Conservation (phyloP, 129 eudicot species). For the Chrysanthemum makinoi region DNA sequence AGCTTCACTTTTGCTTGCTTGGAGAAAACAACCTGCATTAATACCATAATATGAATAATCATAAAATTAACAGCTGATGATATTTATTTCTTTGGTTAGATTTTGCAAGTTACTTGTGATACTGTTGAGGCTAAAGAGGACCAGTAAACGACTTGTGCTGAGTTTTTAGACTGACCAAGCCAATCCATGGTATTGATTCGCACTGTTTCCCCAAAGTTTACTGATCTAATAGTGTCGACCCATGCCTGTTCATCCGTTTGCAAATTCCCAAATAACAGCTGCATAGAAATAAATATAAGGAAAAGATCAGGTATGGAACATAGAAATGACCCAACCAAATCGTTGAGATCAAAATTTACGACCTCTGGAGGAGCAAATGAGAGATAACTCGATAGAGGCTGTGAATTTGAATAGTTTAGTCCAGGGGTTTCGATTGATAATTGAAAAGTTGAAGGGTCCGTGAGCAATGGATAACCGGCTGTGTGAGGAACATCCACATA, state of each 20-base stretch:
- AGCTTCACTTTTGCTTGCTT: constrained; percentile 72
- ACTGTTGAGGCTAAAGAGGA: constrained; percentile 70
- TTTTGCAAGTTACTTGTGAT: constrained; percentile 51
- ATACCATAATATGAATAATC: background rate
- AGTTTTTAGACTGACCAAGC: constrained; percentile 83
- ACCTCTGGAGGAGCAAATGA: constrained; percentile 98
- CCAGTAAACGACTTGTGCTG: constrained; percentile 63
- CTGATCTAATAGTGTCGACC: constrained; percentile 78
- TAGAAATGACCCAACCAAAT: background rate
- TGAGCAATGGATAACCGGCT: constrained; percentile 61
- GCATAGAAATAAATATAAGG: constrained; percentile 20
- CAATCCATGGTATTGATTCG: constrained; percentile 90
- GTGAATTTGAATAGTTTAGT: constrained; percentile 39
- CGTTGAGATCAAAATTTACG: background rate
- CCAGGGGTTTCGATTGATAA: constrained; percentile 65
- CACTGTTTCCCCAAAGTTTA: constrained; percentile 48
- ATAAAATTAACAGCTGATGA: too few relatives aligned
- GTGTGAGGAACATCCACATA: constrained; percentile 64
- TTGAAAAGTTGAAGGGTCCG: constrained; percentile 51
- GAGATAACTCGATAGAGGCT: constrained; percentile 53
- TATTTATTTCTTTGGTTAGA: background rate
- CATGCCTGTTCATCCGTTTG: constrained; percentile 91
- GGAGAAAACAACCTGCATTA: constrained; percentile 56
- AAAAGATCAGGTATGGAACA: background rate
- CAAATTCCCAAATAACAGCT: constrained; percentile 66